phyloP scores from a whole-genome alignment of 768 basidiomycete genomes.

The Holtermannia corniformis region DNA sequence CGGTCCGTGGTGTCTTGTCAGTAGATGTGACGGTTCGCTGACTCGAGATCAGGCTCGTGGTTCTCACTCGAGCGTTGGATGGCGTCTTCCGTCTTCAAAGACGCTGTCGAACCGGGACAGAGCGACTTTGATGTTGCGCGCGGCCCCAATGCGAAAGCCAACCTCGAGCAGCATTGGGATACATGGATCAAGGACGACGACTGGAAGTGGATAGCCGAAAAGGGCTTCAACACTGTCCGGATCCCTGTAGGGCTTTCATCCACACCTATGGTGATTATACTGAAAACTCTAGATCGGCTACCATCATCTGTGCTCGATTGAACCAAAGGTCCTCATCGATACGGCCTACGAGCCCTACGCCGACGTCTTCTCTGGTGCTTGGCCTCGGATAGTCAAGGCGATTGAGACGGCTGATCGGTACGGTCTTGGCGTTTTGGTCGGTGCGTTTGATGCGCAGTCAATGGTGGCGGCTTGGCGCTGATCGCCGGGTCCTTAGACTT shows the following conservation, averaged over 20 bases:
- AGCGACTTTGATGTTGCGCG: slow-evolving; percentile 55
- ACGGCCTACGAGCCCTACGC: slow-evolving; percentile 58
- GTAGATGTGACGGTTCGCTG: no score
- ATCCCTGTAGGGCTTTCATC: slow-evolving; percentile 58
- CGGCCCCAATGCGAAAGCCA: slow-evolving; percentile 46
- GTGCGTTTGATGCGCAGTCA: slow-evolving; percentile 7
- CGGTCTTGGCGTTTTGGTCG: slow-evolving; percentile 71
- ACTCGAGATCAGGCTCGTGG: slow-evolving; percentile 58
- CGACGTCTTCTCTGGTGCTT: slow-evolving; percentile 54
- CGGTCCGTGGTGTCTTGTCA: slow-evolving; percentile 55
- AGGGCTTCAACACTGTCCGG: slow-evolving; percentile 55
- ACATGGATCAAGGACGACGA: slow-evolving; percentile 74
- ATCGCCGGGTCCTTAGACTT: slow-evolving; percentile 45
- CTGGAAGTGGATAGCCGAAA: slow-evolving; percentile 54
- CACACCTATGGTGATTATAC: not conserved
- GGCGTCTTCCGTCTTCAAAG: slow-evolving; percentile 50
- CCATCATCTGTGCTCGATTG: slow-evolving; percentile 66
- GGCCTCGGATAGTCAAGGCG: slow-evolving; percentile 54
- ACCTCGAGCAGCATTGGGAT: slow-evolving; percentile 65
- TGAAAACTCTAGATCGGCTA: slow-evolving; percentile 56
- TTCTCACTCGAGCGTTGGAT: slow-evolving; percentile 76
- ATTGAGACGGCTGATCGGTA: slow-evolving; percentile 54
- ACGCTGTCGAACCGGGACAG: slow-evolving; percentile 48
- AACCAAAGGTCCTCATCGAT: slow-evolving; percentile 57
- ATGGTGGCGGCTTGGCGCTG: not conserved